Evolutionary conservation across 352 stramenopile genomes (phyloP), one percentile per base, ranked within the genome.

Genomic region (Pythium brachiatum): DNA sequence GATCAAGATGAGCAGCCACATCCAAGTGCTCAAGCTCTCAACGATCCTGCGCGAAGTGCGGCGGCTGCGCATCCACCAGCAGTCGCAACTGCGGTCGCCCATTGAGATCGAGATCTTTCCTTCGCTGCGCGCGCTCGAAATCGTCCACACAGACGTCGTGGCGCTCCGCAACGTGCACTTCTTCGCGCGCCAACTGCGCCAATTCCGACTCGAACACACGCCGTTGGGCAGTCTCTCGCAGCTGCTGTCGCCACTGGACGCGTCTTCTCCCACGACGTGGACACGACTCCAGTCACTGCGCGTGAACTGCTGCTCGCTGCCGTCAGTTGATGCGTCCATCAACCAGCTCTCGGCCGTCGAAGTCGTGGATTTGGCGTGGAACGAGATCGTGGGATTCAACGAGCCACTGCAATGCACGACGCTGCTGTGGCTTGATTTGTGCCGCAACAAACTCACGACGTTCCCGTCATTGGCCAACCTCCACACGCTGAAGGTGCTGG

Each of bases 11-110:
- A 86, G 75, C 60, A 82, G 78, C 38, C 85, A 95, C 62, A 76
- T 95, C 38, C 81, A 90, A 60, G 83, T 95, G 62, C 82, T 95
- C 62, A 95, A 95, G 54, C 75, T 95, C 46, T 94, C 84, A 15
- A 95, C 87, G 15, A 90, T 92, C 8, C 68, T 95, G 34, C 74
- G 81, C 6, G 83, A 95, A 60, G 83, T 92, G 29, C 73, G 73
- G 27, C 62, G 74, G 8, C 70, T 95, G 36, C 78, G 84, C 16
- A 66, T 95, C 55, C 69, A 92, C 48, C 74, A 91, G 60, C 69
- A 73, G 15, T 74, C 74, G 15, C 57, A 56, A 11, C 27, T 75
- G 29, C 64, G 70, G 4, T 65, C 67, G 0, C 58, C 78, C 2
- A 76, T 94, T 39, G 76, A 93, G 56, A 66, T 95, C 20, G 82